Base-by-base conservation (phyloP, 2,329 filamentous ascomycete genomes). In the Aspergillus brunneoviolaceus region DNA sequence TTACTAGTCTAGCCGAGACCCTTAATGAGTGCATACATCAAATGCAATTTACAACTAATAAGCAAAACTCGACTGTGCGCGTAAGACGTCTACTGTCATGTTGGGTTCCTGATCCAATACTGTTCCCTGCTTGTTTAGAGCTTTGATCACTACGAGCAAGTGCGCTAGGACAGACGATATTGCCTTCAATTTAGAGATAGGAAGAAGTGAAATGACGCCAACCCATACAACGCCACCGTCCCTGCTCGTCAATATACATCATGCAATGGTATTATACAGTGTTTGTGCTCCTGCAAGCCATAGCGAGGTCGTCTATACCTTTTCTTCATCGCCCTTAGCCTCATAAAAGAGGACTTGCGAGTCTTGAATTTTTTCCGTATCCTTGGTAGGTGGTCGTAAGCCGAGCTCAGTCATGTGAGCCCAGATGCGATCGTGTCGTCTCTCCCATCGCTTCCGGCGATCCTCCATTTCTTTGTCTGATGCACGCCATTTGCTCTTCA, bases 401-500 rank as follows among this genome's bases (percentile, higher is more conserved):
- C 86, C 86, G 64, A 81, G 66, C 64, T 81, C 77, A 27, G 73
- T 68, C 72, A 80, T 72, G 29, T 78, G 75, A 56, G 75, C 74
- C 78, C 79, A 81, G 51, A 82, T 81, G 11, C 73, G 71, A 60
- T 77, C 75, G 55, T 80, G 75, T 55, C 80, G 71, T 45, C 70
- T 77, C 50, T 79, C 76, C 80, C 80, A 82, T 61, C 79, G 69
- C 56, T 74, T 67, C 47, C 75, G 73, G 47, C 79, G 75, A 49
- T 73, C 69, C 31, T 77, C 72, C 57, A 73, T 66, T 59, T 80
- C 74, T 14, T 72, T 67, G 27, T 74, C 75, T 5, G 70, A 74
- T 3, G 79, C 74, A 39, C 71, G 71, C 79, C 79, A 82, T 67
- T 79, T 81, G 66, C 78, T 80, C 64, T 80, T 91, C 63, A 99